These are phyloP conservation scores for Endocalyx cinctus DNA, from an alignment of 2,329 filamentous ascomycete species.

Conservation along the genomic window DNA sequence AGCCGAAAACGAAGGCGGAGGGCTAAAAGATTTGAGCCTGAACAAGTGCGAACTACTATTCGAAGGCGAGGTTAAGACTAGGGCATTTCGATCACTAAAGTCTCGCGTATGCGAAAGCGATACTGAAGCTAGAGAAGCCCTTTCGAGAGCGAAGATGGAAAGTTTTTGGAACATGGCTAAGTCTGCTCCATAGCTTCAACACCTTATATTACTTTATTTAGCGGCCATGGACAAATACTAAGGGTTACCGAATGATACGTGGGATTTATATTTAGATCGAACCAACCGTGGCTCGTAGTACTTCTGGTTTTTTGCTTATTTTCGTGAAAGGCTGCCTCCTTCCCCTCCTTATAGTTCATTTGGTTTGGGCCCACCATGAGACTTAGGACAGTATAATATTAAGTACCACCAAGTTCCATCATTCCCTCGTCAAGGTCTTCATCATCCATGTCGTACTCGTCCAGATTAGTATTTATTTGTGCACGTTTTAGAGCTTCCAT, in stretches of 20 bases:
- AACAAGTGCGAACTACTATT: slow-evolving; percentile 85
- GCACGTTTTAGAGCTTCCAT: slow-evolving; percentile 21
- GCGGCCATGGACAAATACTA: too few relatives aligned
- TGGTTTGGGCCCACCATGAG: too few relatives aligned
- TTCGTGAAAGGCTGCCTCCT: too few relatives aligned
- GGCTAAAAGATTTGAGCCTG: slow-evolving; percentile 72
- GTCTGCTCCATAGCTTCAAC: slow-evolving; percentile 36
- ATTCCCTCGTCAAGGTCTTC: slow-evolving; percentile 50
- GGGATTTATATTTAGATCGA: too few relatives aligned
- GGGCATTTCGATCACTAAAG: slow-evolving; percentile 82
- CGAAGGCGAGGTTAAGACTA: slow-evolving; percentile 80
- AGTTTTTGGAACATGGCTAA: slow-evolving; percentile 93
- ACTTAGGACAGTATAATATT: too few relatives aligned
- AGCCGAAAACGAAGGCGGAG: slow-evolving; percentile 71
- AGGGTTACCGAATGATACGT: too few relatives aligned
- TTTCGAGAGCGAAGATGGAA: slow-evolving; percentile 82
- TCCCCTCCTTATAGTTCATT: too few relatives aligned
- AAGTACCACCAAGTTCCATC: slow-evolving; percentile 48
- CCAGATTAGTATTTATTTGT: slow-evolving; percentile 19
- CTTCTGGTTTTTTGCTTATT: too few relatives aligned
- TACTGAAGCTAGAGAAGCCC: slow-evolving; percentile 74
- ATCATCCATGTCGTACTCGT: slow-evolving; percentile 46
- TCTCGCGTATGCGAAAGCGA: slow-evolving; percentile 92
- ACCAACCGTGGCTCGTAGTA: too few relatives aligned
- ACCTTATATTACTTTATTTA: too few relatives aligned